Base-by-base conservation (phyloP, 2,329 filamentous ascomycete genomes). In the Uncinocarpus reesii region DNA sequence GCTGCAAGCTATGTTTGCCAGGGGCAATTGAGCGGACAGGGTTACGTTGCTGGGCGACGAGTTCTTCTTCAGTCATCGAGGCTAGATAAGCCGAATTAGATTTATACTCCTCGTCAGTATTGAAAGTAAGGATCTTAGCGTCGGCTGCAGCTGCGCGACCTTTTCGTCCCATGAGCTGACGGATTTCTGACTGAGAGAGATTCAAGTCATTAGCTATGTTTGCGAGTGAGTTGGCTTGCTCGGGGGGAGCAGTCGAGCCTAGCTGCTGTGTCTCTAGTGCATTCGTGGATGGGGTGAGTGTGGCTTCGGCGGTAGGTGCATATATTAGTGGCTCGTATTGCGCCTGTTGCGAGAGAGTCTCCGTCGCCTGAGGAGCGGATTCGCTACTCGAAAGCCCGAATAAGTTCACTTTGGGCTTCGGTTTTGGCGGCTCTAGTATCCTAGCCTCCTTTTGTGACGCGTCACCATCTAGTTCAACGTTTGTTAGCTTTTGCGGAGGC, bases 1-100 rank as follows among this genome's bases (percentile, higher is more conserved):
- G 88, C 61, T 83, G 81, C 64, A 96, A 72, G 59, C 78, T 93
- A 68, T 95, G 88, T 70, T 95, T 95, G 51, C 87, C 86, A 2
- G 88, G 84, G 20, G 86, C 81, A 61, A 95, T 83, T 2, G 82
- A 72, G 44, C 87, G 83, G 48, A 95, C 82, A 6, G 88, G 85
- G 59, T 90, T 89, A 67, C 93, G 84, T 42, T 80, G 77, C 47
- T 81, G 56, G 8, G 65, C 63, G 6, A 66, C 66, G 34, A 67
- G 56, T 49, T 69, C 67, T 6, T 59, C 59, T 63, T 59, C 80
- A 71, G 63, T 88, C 79, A 60, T 84, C 83, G 42, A 78, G 15
- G 80, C 77, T 8, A 86, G 78, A 18, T 93, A 62, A 56, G 75
- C 74, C 67, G 95, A 85, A 64, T 96, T 96, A 58, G 84, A 79